Evolutionary conservation across 257 asterid species (phyloP).

Genomic region (Vinca minor): DNA sequence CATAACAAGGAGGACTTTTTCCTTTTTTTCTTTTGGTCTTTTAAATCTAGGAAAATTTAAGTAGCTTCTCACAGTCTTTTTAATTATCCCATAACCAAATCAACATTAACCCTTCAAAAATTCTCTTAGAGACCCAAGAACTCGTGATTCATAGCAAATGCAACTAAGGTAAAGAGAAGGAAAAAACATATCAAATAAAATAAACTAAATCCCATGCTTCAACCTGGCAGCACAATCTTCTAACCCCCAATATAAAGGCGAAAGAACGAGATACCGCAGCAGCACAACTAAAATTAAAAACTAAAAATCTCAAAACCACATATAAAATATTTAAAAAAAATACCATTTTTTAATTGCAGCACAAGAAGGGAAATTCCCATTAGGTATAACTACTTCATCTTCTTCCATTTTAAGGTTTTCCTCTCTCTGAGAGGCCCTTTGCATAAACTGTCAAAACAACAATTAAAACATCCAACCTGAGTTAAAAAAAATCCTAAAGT

Average conservation of each 20-base stretch:
- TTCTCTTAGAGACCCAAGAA: not conserved
- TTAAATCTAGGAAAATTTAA: not conserved
- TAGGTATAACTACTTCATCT: conserved; percentile 37
- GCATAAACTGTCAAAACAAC: conserved; percentile 67
- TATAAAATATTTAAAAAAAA: not conserved
- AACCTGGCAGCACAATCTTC: no score
- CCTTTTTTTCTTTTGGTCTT: no score
- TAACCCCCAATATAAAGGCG: not conserved
- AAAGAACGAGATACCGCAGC: not conserved
- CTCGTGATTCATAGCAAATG: not conserved
- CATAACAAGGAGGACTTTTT: no score
- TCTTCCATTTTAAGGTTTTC: conserved; percentile 39
- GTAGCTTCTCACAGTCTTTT: not conserved
- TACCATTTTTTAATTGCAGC: conserved; percentile 60
- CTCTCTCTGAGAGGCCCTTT: conserved; percentile 66
- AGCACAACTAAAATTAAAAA: not conserved
- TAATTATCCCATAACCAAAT: not conserved
- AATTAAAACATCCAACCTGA: not conserved
- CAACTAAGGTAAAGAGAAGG: not conserved
- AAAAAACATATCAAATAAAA: not conserved
- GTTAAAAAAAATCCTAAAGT: not conserved
- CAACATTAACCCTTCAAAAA: not conserved
- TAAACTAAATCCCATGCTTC: not conserved
- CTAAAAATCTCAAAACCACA: not conserved
- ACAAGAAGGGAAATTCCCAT: conserved; percentile 46